phyloP scores from a whole-genome alignment of 768 basidiomycete genomes.

The Pleurotus citrinopileatus region DNA sequence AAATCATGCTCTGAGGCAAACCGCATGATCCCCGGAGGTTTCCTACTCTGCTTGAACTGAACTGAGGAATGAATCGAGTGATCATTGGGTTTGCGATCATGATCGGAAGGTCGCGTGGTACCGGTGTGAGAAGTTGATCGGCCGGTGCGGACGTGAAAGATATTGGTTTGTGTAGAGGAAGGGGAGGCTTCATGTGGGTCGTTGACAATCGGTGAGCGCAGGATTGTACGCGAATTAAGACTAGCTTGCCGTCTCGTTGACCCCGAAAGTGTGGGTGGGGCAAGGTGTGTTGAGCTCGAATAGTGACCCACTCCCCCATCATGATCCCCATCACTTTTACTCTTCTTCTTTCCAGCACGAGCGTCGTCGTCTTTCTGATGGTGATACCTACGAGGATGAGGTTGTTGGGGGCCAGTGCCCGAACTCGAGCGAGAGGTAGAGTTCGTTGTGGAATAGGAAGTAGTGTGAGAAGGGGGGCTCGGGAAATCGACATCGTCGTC shows the following conservation, averaged over 20 bases:
- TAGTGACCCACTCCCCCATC: background rate
- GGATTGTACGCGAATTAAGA: background rate
- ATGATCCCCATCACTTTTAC: background rate
- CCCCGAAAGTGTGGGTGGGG: background rate
- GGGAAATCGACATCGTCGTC: background rate
- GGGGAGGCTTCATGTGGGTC: background rate
- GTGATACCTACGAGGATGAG: too few species aligned
- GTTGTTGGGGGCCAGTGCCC: too few species aligned
- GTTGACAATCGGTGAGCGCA: background rate
- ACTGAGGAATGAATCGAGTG: background rate
- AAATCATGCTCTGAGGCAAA: slow-evolving; percentile 4
- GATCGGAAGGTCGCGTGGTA: background rate
- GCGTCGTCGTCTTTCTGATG: background rate
- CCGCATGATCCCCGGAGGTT: slow-evolving; percentile 1
- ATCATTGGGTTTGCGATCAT: background rate
- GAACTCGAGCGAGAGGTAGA: too few species aligned
- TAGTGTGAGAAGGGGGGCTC: background rate
- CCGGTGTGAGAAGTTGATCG: slow-evolving; percentile 5
- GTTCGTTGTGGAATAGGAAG: background rate
- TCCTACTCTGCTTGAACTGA: background rate
- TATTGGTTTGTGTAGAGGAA: too few species aligned
- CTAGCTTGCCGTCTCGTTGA: background rate
- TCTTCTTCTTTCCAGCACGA: background rate
- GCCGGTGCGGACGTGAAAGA: background rate
- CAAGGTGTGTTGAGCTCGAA: background rate